Percentiles rank a stretch among this genome's conserved stretches.
Conservation (phyloP, 2,329 filamentous ascomycete genomes). For the Graphilbum ipis-grandicollis region DNA sequence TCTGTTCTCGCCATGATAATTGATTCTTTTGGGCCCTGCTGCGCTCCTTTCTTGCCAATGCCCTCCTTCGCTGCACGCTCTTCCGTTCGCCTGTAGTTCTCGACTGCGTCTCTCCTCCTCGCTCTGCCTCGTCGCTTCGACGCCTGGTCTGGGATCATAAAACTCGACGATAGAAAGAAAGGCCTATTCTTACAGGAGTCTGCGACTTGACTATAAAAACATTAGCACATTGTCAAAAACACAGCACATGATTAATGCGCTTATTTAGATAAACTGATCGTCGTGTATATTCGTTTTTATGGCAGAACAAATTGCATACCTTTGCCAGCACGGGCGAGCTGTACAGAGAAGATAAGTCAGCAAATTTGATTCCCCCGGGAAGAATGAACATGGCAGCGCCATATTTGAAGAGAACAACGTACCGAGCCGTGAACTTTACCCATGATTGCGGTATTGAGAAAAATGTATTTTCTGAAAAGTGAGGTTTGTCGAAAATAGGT, state of each 20-base stretch:
- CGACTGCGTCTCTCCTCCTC: too few species aligned
- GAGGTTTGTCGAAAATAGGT: constrained; percentile 1
- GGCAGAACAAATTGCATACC: constrained; percentile 81
- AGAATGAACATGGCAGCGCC: too few species aligned
- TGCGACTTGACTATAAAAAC: constrained; percentile 8
- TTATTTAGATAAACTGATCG: too few species aligned
- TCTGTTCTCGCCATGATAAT: too few species aligned
- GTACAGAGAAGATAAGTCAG: constrained; percentile 3
- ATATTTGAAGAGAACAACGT: constrained; percentile 1
- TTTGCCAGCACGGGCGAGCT: constrained; percentile 44
- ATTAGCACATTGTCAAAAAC: constrained; percentile 4
- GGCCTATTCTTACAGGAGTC: constrained; percentile 8
- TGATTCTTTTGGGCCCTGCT: too few species aligned
- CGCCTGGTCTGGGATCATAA: too few species aligned
- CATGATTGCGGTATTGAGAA: constrained; percentile 9
- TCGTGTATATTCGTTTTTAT: too few species aligned
- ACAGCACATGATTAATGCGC: too few species aligned
- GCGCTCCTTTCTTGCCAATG: too few species aligned
- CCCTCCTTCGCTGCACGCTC: too few species aligned
- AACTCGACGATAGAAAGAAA: neutral
- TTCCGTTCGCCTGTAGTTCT: too few species aligned
- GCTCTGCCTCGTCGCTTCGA: too few species aligned
- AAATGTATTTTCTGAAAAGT: neutral
- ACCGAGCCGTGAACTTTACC: constrained; percentile 12
- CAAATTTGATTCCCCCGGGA: neutral